Evolutionary conservation across 192 early-diverging fungal species (phyloP).

Genomic region (Podila verticillata): DNA sequence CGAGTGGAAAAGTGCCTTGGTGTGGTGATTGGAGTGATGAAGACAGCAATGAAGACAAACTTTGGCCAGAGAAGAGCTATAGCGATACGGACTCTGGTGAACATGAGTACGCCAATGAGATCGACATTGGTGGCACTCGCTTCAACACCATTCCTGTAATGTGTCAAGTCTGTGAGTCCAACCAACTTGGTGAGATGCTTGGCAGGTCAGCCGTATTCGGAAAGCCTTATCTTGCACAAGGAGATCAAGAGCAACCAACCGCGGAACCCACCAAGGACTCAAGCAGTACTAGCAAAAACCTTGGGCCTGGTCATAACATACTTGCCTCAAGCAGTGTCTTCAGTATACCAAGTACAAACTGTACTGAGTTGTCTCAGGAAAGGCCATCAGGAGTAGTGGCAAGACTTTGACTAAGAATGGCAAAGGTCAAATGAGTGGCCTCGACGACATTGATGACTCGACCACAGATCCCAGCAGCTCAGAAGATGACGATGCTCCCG

Average conservation of each 20-base stretch:
- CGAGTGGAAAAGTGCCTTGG: not conserved
- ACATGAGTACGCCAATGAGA: not conserved
- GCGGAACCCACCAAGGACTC: too few species aligned
- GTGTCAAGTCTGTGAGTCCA: not conserved
- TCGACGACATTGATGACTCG: not conserved
- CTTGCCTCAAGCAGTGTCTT: not conserved
- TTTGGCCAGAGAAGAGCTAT: not conserved
- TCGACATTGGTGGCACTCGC: not conserved
- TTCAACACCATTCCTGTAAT: not conserved
- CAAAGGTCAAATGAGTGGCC: not conserved
- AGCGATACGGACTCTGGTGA: not conserved
- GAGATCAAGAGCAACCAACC: not conserved
- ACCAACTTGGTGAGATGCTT: slow-evolving; percentile 1
- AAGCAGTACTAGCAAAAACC: too few species aligned
- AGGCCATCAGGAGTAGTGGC: not conserved
- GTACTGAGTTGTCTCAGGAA: not conserved
- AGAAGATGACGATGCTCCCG: slow-evolving; percentile 1
- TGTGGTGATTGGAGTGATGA: not conserved
- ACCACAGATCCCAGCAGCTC: not conserved
- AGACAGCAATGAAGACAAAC: not conserved
- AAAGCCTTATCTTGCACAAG: not conserved
- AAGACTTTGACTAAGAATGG: too few species aligned
- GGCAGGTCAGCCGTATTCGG: not conserved
- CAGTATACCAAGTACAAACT: not conserved
- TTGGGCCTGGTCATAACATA: too few species aligned